Base-by-base conservation (phyloP, 257 asterid species). In the Cruciata laevipes region DNA sequence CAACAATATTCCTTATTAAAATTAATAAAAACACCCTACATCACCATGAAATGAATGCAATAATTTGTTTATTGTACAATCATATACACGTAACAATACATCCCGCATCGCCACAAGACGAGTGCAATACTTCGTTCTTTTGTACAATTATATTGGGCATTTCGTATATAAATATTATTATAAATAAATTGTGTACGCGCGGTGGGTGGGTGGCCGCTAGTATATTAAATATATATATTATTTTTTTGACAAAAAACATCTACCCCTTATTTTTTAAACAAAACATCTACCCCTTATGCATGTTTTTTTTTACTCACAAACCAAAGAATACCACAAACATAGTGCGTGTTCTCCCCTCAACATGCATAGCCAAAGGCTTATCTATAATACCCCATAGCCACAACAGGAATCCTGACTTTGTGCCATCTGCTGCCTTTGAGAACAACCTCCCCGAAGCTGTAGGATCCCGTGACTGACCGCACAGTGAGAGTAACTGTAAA, bases 381-480 rank as follows among this genome's bases (percentile, higher is more conserved):
- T 69, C 84, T 87, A 23, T 85, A 42, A 53, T 82, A 88, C n/a
- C 96, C 96, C 96, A 85, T 83, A 7, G 91, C 91, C 66, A 81
- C 95, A 6, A 94, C 95, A 1, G 96, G 99, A 66, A 94, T 79
- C 73, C 93, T 82, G 62, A 90, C 99, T 86, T 81, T 90, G 77
- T 94, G 99, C 62, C 96, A 88, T 75, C 95, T 80, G 59, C 93
- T 94, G 33, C 99, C 99, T 78, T 90, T 89, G 77, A 94, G 81
- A 52, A 72, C 18, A 67, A 94, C 89, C 85, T 90, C 95, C 21
- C 99, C 99, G 38, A 94, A 94, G 82, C 98, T 88, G 75, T 94
- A 94, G 68, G 83, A 32, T 53, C 95, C 96, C 0, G 87, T 85
- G 4, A 82, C 84, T n/a, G 96, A 83, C 57, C 99, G 83, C 20